Percentiles rank a stretch among this genome's conserved stretches.
Evolutionary conservation across 176 grass and related monocot genomes (phyloP).

Genomic region (Urochloa ruziziensis): DNA sequence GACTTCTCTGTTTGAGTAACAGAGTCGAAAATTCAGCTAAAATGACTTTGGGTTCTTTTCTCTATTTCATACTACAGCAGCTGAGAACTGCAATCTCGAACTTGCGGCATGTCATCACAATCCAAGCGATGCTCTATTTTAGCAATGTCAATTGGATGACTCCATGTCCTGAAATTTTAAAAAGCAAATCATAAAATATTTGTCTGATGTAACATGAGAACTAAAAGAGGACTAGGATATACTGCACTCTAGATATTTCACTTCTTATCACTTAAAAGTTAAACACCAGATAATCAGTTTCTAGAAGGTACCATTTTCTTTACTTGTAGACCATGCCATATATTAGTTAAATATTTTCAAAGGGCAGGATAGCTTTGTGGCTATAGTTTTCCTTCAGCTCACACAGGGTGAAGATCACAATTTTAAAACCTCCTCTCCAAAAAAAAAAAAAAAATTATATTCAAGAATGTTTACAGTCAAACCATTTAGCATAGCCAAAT

Average conservation of each 20-base stretch:
- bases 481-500: background rate
- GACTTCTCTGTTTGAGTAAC: background rate
- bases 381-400: background rate
- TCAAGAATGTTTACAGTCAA: background rate
- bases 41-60: background rate
- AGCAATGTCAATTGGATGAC: constrained; percentile 6
- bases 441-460: background rate
- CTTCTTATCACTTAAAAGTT: background rate
- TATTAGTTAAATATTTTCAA: background rate
- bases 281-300: background rate
- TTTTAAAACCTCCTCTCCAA: background rate
- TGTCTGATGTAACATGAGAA: background rate
- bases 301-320: background rate
- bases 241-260: background rate
- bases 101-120: background rate
- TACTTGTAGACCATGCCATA: background rate
- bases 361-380: background rate
- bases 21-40: constrained; percentile 1
- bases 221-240: background rate
- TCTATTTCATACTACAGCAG: constrained; percentile 31
- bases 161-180: constrained; percentile 44
- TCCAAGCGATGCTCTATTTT: constrained; percentile 20
- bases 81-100: constrained; percentile 30
- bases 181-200: constrained; percentile 1
- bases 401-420: background rate